phyloP scores from a whole-genome alignment of 1,139 yeast species.

The Schwanniomyces etchellsii region DNA sequence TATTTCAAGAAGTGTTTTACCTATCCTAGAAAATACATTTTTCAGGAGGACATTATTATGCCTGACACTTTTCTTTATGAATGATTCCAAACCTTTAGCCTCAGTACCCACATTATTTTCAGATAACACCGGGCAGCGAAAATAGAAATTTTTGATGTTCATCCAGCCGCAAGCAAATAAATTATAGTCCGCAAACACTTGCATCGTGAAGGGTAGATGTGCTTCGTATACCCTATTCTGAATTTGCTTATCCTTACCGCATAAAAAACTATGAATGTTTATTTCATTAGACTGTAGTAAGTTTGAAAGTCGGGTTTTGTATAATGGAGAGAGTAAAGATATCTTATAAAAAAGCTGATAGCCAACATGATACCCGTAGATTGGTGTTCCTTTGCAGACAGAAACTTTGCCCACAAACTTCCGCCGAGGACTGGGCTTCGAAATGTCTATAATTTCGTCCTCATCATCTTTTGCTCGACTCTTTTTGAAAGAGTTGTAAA shows the following conservation, averaged over 20 bases:
- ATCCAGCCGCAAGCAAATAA: constrained; percentile 84
- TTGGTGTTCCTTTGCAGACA: constrained; percentile 70
- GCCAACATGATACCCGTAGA: constrained; percentile 78
- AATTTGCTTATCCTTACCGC: not conserved
- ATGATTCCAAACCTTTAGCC: constrained; percentile 9
- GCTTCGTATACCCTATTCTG: constrained; percentile 48
- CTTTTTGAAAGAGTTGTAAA: constrained; percentile 13
- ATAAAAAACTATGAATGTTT: not conserved
- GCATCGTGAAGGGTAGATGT: constrained; percentile 72
- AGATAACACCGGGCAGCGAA: constrained; percentile 34
- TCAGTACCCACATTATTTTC: constrained; percentile 2
- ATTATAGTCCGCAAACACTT: constrained; percentile 79
- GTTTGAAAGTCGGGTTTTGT: constrained; percentile 53
- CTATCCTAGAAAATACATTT: constrained; percentile 42
- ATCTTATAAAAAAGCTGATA: constrained; percentile 62
- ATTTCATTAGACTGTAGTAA: constrained; percentile 50
- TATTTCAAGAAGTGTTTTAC: constrained; percentile 60
- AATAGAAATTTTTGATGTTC: constrained; percentile 25
- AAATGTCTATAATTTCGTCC: constrained; percentile 8
- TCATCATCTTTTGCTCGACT: constrained; percentile 8
- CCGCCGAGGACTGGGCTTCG: constrained; percentile 8
- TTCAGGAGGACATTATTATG: constrained; percentile 20
- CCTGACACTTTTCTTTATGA: constrained; percentile 14
- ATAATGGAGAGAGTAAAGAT: constrained; percentile 58
- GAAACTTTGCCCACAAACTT: constrained; percentile 61